Evolutionary conservation across 345 rosid genomes (phyloP), one percentile per base, ranked within the genome.

Genomic region (Erucastrum elatum): DNA sequence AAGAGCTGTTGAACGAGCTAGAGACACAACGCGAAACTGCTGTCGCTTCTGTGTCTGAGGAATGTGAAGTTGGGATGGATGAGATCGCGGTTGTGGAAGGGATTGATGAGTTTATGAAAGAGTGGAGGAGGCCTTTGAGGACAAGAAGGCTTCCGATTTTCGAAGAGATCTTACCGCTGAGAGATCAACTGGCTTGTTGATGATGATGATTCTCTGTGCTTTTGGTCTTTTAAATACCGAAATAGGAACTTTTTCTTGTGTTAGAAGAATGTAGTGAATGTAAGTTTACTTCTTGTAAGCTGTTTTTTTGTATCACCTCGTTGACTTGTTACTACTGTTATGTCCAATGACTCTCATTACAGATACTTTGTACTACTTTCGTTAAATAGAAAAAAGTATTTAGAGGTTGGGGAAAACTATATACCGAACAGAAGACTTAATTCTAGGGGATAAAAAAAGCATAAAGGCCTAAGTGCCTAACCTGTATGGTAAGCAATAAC

Each of bases 161-260:
- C 31, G 97, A 94, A 82, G 90, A 95, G 78, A 95, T 95, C 73
- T 95, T 92, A 61, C 81, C 93, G 10, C 75, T 87, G 63, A 93
- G 94, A 70, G 94, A 91, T 85, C 98, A 90, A 68, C 61, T 94
- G 64, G 94, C 93, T 39, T 94, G 98, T 71, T 89, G 86, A 90
- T 75, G 73, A 1, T 31, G 21, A 21, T 21, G 21, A 80, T 68
- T 64, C 46, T 64, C 31, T 75, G 3, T 33, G 65, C 13, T 46
- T 46, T 13, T 13, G 21, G 16, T n/a, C 53, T 62, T 62, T 77
- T 77, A 41, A n/a, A 58, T 56, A 30, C 35, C 44, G 13, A 66
- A 26, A 37, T 61, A 70, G 59, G 62, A 68, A 59, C 8, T 62
- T 16, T 61, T 16, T 61, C 62, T 4, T 2, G 7, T 59, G 8